Conservation (phyloP, 2,329 filamentous ascomycete species). For the Colletotrichum falcatum region DNA sequence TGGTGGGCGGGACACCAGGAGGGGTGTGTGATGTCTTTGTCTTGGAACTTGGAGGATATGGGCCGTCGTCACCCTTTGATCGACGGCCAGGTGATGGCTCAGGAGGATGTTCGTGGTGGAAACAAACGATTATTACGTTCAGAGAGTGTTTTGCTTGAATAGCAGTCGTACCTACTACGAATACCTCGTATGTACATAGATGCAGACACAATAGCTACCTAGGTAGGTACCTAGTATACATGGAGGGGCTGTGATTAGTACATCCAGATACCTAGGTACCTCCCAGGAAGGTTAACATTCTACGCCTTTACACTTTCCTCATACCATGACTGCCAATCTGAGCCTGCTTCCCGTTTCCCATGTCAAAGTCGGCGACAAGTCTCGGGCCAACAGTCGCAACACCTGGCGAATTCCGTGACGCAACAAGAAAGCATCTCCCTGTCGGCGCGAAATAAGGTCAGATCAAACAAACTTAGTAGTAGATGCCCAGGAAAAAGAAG, state of each 20-base stretch:
- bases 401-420: conserved; percentile 11
- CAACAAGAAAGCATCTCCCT: conserved; percentile 39
- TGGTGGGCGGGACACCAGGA: background rate
- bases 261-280: no score
- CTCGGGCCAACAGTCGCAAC: conserved; percentile 24
- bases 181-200: no score
- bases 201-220: no score
- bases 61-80: background rate
- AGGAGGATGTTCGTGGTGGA: background rate
- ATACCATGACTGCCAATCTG: no score
- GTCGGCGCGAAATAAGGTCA: conserved; percentile 16
- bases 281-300: background rate
- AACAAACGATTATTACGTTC: background rate
- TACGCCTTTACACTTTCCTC: background rate
- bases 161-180: background rate
- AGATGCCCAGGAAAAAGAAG: conserved; percentile 15
- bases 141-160: background rate
- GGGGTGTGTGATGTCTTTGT: background rate
- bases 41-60: background rate
- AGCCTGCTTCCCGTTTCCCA: background rate
- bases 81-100: background rate
- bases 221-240: no score
- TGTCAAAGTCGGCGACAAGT: conserved; percentile 6
- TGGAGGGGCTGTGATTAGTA: background rate
- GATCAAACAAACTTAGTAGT: conserved; percentile 12